phyloP scores from a whole-genome alignment of 257 asterid genomes.

The Paulownia fortunei region DNA sequence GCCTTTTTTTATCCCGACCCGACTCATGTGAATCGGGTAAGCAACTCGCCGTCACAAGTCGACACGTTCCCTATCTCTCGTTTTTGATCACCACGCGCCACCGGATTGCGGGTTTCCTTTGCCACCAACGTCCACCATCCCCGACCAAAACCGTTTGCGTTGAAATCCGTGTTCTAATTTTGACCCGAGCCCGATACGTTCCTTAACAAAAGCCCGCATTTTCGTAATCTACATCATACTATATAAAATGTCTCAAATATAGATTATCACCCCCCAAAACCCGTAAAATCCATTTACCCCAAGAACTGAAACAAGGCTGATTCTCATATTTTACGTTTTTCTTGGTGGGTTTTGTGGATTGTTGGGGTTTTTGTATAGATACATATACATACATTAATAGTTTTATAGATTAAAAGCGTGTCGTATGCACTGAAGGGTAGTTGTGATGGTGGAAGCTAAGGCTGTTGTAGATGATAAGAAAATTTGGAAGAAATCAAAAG shows the following conservation, averaged over 20 bases:
- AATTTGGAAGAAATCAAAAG: slow-evolving; percentile 37
- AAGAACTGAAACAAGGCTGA: slow-evolving; percentile 6
- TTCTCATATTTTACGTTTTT: neutral
- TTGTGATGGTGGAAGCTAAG: slow-evolving; percentile 75
- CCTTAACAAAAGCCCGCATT: slow-evolving; percentile 8
- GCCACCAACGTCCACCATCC: slow-evolving; percentile 20
- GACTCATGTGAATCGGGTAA: neutral
- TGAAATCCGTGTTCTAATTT: slow-evolving; percentile 34
- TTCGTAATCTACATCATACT: neutral
- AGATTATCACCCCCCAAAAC: slow-evolving; percentile 3
- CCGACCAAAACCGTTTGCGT: slow-evolving; percentile 33
- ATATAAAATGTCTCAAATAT: neutral
- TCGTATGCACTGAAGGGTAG: neutral
- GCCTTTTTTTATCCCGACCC: neutral
- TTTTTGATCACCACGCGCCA: slow-evolving; percentile 35
- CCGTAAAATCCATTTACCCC: slow-evolving; percentile 5
- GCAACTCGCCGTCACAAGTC: slow-evolving; percentile 16
- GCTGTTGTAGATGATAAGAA: slow-evolving; percentile 38
- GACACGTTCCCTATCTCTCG: slow-evolving; percentile 17
- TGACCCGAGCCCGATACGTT: slow-evolving; percentile 25
- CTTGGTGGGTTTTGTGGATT: slow-evolving; percentile 36
- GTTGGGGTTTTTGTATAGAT: slow-evolving; percentile 25
- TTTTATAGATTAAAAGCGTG: slow-evolving; percentile 1
- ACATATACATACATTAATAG: neutral
- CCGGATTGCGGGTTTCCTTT: slow-evolving; percentile 6